Conservation (phyloP, 352 stramenopile species). For the Phytophthora melonis region DNA sequence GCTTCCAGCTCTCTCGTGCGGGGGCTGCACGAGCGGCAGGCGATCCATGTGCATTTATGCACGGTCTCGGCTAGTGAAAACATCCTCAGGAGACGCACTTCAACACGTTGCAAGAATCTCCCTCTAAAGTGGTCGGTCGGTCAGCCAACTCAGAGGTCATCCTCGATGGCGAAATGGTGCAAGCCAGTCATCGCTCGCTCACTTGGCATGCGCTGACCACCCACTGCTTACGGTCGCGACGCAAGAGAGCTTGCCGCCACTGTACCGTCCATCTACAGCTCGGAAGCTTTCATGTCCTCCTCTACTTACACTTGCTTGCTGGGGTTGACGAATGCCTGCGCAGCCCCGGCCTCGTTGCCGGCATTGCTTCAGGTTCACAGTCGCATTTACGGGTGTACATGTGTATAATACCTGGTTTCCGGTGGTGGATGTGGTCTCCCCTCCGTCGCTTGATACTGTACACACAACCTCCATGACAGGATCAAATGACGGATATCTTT, state of each 20-base stretch:
- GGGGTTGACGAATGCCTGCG: background rate
- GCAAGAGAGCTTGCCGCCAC: background rate
- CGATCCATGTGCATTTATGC: slow-evolving; percentile 16
- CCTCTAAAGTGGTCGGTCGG: background rate
- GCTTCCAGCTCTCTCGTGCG: background rate
- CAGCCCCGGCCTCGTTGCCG: background rate
- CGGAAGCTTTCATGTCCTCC: background rate
- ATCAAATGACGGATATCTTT: no score
- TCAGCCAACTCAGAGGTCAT: background rate
- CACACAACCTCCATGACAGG: no score
- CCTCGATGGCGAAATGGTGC: slow-evolving; percentile 3
- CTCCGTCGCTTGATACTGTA: no score
- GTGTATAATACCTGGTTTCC: background rate
- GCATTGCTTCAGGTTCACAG: background rate
- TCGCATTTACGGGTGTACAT: background rate
- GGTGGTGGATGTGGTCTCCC: background rate
- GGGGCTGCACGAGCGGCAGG: background rate
- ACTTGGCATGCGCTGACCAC: background rate
- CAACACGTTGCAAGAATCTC: background rate
- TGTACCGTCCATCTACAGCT: background rate
- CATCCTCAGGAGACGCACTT: slow-evolving; percentile 10
- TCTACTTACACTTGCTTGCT: background rate
- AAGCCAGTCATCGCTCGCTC: background rate
- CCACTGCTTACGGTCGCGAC: background rate
- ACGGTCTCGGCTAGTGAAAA: slow-evolving; percentile 23